phyloP scores from a whole-genome alignment of 2,329 filamentous ascomycete species.

The Aspergillus tanneri region DNA sequence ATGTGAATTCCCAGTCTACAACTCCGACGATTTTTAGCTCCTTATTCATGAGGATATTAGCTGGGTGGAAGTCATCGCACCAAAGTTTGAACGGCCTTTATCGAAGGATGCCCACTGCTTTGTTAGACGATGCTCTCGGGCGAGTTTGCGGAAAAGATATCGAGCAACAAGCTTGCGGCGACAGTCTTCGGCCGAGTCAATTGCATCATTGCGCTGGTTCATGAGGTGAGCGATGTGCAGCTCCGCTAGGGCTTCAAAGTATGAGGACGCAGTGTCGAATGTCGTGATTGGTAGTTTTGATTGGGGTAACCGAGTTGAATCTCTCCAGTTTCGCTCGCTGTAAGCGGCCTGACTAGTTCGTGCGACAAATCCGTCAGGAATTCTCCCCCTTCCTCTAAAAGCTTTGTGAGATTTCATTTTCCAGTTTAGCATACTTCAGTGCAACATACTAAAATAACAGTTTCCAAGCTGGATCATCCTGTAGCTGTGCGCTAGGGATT shows the following conservation, averaged over 20 bases:
- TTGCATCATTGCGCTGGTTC: constrained; percentile 42
- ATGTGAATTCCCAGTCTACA: constrained; percentile 29
- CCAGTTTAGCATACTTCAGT: too few species aligned
- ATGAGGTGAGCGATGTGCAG: constrained; percentile 44
- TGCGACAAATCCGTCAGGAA: too few species aligned
- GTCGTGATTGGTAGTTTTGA: constrained; percentile 17
- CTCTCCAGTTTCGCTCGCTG: too few species aligned
- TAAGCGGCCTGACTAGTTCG: too few species aligned
- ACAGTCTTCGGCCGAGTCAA: constrained; percentile 26
- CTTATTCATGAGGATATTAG: constrained; percentile 17
- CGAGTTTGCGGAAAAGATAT: constrained; percentile 22
- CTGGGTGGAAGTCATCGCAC: constrained; percentile 24
- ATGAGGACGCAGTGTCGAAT: constrained; percentile 39
- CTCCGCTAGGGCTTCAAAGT: constrained; percentile 42
- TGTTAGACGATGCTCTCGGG: constrained; percentile 11
- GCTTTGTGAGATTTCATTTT: too few species aligned
- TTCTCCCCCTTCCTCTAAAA: too few species aligned
- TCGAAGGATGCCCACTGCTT: constrained; percentile 20
- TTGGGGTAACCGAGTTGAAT: too few species aligned
- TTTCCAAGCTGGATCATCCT: too few species aligned
- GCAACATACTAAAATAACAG: too few species aligned
- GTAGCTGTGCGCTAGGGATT: too few species aligned
- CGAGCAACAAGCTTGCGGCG: constrained; percentile 23
- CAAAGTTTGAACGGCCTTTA: constrained; percentile 24
- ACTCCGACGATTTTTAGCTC: constrained; percentile 15